A percentile compares a stretch with the other conserved stretches of the same genome.
These are phyloP conservation scores for Serendipita indica DNA, from an alignment of 768 basidiomycete genomes.

Conservation along the genomic window DNA sequence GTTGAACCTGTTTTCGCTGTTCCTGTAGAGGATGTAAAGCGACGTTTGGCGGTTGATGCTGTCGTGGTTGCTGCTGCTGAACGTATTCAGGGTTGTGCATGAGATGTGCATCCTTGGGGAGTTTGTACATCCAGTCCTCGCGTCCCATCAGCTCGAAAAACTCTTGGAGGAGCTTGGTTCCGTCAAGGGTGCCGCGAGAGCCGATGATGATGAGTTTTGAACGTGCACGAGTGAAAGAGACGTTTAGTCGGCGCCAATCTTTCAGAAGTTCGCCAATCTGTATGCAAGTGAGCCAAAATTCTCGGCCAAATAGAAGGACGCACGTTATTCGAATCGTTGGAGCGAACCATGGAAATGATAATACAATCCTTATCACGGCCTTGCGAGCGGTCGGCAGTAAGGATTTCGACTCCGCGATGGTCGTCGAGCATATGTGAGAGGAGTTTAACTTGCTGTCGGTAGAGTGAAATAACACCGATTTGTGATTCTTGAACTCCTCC, in stretches of 20 bases:
- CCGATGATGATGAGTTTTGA: conserved; percentile 86
- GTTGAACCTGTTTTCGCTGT: no score
- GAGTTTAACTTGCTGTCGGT: conserved; percentile 91
- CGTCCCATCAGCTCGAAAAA: conserved; percentile 68
- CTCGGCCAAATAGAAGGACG: conserved; percentile 19
- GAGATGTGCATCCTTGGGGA: conserved; percentile 40
- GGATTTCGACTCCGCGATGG: conserved; percentile 52
- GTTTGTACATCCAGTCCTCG: conserved; percentile 51
- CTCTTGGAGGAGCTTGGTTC: conserved; percentile 43
- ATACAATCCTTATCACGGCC: conserved; percentile 94
- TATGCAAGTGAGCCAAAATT: background rate
- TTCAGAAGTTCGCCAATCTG: conserved; percentile 86
- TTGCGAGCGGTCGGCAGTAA: conserved; percentile 89
- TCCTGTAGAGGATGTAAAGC: no score
- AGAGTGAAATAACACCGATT: conserved; percentile 80
- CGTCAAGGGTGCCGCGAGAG: conserved; percentile 59
- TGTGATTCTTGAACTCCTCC: conserved; percentile 54
- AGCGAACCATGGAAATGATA: conserved; percentile 82
- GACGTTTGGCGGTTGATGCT: no score
- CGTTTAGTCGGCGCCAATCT: conserved; percentile 95
- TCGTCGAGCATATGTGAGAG: conserved; percentile 47
- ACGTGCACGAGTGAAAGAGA: conserved; percentile 86
- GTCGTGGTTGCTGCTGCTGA: background rate
- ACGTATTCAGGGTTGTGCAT: conserved; percentile 26
- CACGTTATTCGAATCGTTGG: conserved; percentile 64